Base-by-base conservation (phyloP, 2,329 filamentous ascomycete species). In the Coniochaeta prunicola region DNA sequence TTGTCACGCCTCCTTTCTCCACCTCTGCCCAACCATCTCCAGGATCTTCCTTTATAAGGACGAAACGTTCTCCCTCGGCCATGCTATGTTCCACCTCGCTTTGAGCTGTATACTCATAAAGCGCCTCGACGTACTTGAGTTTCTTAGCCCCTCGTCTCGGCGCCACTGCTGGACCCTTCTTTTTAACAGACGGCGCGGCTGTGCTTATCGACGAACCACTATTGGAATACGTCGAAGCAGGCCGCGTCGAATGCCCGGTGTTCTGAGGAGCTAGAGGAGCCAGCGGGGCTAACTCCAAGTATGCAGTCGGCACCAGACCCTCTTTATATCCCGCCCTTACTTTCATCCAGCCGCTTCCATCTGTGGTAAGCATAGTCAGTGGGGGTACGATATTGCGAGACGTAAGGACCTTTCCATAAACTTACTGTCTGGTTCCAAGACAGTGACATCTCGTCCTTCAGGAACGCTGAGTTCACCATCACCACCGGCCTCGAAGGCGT, bases 21-120 rank as follows among this genome's bases (percentile, higher is more conserved):
- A 99, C 94, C 76, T 97, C 94, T 30, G 88, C 91, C 94, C 94
- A 99, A 0, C 94, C 94, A 76, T 97, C 94, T 1, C 94, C 94
- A 0, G 87, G 83, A 69, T 97, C 93, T 59, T 90, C 87, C 67
- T 87, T 92, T 61, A 97, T 86, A 33, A 99, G 78, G 40, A 99
- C 92, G 68, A 99, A 96, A 57, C 87, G 83, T 74, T 99, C 94
- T 0, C 94, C 94, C 73, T 96, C 93, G 0, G 72, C 71, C 91
- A 99, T 99, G 68, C 82, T 91, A 73, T 93, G 92, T 74, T 99
- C 94, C 8, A 85, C 83, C 6, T 96, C 91, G 64, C 86, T 92
- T 67, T 91, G 87, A 19, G 93, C 91, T 57, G 87, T 80, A 71
- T 99, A 99, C 56, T 94, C 91, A 71, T 97, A 99, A 66, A 97